A percentile compares a stretch with the other conserved stretches of the same genome.
phyloP scores from a whole-genome alignment of 495 filamentous ascomycete genomes.

The Xylaria grammica region DNA sequence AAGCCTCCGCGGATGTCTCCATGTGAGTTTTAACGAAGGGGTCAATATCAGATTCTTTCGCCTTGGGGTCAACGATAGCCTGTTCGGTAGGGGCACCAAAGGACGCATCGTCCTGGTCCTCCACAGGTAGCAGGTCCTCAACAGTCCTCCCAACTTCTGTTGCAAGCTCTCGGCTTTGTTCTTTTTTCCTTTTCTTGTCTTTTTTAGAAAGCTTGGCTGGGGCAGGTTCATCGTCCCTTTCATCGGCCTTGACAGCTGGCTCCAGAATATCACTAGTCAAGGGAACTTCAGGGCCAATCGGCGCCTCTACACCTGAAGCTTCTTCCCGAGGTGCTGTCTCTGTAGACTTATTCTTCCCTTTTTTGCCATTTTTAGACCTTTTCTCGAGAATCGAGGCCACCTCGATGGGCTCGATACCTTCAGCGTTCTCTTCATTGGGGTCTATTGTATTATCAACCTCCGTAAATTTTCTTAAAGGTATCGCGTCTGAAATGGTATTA shows the following conservation, averaged over 20 bases:
- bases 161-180: neutral
- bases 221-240: constrained; percentile 15
- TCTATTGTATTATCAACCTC: neutral
- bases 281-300: neutral
- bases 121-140: neutral
- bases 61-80: neutral
- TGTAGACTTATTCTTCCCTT: constrained; percentile 27
- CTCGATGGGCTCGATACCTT: constrained; percentile 12
- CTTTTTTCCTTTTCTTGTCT: constrained; percentile 30
- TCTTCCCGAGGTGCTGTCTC: neutral
- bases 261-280: constrained; percentile 9
- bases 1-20: neutral
- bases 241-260: neutral
- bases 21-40: neutral
- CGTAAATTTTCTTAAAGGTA: neutral
- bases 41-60: constrained; percentile 12
- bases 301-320: neutral
- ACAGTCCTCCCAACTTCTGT: neutral
- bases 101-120: constrained; percentile 11
- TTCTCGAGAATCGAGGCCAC: constrained; percentile 9
- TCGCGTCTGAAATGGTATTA: neutral
- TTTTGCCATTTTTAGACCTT: constrained; percentile 38
- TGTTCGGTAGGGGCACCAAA: constrained; percentile 7
- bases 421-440: neutral
- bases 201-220: constrained; percentile 23